phyloP scores from a whole-genome alignment of 2,329 filamentous ascomycete genomes.

The Colletotrichum shisoi region DNA sequence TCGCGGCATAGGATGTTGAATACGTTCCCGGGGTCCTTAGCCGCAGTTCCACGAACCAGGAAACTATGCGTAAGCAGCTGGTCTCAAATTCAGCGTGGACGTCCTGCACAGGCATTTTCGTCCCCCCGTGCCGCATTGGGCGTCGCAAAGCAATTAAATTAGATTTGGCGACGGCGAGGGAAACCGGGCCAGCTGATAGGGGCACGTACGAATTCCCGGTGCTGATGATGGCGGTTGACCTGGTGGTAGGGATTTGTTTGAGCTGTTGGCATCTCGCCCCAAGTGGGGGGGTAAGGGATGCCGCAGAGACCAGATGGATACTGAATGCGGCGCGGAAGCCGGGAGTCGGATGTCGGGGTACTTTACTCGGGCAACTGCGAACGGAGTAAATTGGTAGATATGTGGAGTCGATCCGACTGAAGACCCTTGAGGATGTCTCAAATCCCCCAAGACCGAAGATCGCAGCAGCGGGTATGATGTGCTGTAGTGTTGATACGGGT shows the following conservation, averaged over 20 bases:
- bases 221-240: conserved; percentile 22
- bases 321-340: conserved; percentile 22
- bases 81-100: conserved; percentile 26
- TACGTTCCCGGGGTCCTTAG: conserved; percentile 7
- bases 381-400: background rate
- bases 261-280: conserved; percentile 8
- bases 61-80: conserved; percentile 9
- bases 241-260: background rate
- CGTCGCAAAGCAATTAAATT: background rate
- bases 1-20: conserved; percentile 11
- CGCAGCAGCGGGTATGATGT: background rate
- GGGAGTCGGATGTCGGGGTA: conserved; percentile 25
- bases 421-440: background rate
- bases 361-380: background rate
- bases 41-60: conserved; percentile 11
- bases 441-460: background rate
- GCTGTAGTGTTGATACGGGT: background rate
- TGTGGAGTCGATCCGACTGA: conserved; percentile 8
- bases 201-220: background rate
- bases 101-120: conserved; percentile 7
- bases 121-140: background rate
- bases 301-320: background rate
- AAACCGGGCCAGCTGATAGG: background rate
- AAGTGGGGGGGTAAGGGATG: background rate
- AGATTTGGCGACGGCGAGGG: conserved; percentile 1